Evolutionary conservation across 1,284 basidiomycete genomes (phyloP).

Genomic region (Leccinum fuscescens): DNA sequence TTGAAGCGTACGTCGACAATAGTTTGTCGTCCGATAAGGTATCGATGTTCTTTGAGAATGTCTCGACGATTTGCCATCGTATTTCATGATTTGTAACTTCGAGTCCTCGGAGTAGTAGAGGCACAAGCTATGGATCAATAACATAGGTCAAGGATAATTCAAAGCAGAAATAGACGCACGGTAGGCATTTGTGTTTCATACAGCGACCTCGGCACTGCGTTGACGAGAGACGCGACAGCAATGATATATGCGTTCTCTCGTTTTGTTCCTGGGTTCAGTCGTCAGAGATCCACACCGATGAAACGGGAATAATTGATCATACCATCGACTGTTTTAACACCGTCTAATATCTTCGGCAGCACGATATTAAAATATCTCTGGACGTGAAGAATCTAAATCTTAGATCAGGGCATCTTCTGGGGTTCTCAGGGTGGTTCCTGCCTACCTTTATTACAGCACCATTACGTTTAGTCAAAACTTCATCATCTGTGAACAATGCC

Average conservation of each 20-base stretch:
- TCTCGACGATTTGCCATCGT: slow-evolving; percentile 78
- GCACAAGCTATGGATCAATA: slow-evolving; percentile 66
- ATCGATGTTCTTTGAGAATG: slow-evolving; percentile 70
- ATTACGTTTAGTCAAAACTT: slow-evolving; percentile 73
- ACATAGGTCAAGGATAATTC: slow-evolving; percentile 1
- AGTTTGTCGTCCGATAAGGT: slow-evolving; percentile 51
- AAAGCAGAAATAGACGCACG: slow-evolving; percentile 40
- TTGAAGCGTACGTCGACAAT: slow-evolving; percentile 68
- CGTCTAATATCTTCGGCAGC: slow-evolving; percentile 73
- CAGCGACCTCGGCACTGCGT: slow-evolving; percentile 74
- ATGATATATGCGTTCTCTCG: slow-evolving; percentile 74
- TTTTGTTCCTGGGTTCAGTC: slow-evolving; percentile 39
- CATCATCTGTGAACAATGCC: slow-evolving; percentile 56
- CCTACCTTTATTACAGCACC: slow-evolving; percentile 73
- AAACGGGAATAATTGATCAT: not conserved
- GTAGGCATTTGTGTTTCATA: slow-evolving; percentile 68
- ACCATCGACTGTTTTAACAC: slow-evolving; percentile 44
- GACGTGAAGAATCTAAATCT: slow-evolving; percentile 70
- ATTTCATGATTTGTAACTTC: slow-evolving; percentile 73
- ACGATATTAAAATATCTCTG: slow-evolving; percentile 81
- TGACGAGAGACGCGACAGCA: slow-evolving; percentile 81
- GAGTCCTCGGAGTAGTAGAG: slow-evolving; percentile 84
- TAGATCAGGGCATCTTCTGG: not conserved
- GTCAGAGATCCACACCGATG: slow-evolving; percentile 2
- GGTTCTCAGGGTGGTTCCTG: not conserved